Base-by-base conservation (phyloP, 306 rosid species). In the Quercus alba region DNA sequence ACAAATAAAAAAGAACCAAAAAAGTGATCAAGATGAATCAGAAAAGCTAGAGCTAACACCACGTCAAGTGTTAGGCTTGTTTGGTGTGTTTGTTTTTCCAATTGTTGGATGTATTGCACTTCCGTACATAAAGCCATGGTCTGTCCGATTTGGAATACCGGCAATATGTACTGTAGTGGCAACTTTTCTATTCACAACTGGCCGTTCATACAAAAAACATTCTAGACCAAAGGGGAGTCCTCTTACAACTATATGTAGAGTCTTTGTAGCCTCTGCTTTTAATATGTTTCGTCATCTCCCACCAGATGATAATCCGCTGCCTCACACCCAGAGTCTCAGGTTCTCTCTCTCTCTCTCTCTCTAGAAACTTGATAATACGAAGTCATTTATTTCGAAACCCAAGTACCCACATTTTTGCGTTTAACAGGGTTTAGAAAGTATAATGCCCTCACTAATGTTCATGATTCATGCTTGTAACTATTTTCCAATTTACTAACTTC, bases 141-240 rank as follows among this genome's bases (percentile, higher is more conserved):
- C 82, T 2, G 5, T 82, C 23, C 75, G 75, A 49, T 85, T 75
- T 21, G 88, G 84, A 1, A 64, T 82, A 54, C 73, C 84, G 1
- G 75, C 84, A 1, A 76, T 82, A 15, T 31, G 18, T 44, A 58
- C 67, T 8, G 80, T 73, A 15, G 46, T 76, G 10, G 77, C 86
- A 44, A 76, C 82, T 3, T n/a, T 76, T 59, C 12, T 82, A 12
- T 79, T 79, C 77, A 58, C 79, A 52, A 85, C 75, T 61, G 82
- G 86, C 46, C 1, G 55, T 41, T 63, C 77, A 3, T 76, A 79
- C 26, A 44, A 0, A 1, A 44, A 0, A 1, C 13, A 13, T 19
- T 23, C 3, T 44, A 7, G 0, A 21, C 46, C 46, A 0, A 0
- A 8, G 12, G 86, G 77, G 41, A 82, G 84, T 33, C 78, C 81